phyloP scores from a whole-genome alignment of 140 eudicot genomes.

The Erigeron philadelphicus region DNA sequence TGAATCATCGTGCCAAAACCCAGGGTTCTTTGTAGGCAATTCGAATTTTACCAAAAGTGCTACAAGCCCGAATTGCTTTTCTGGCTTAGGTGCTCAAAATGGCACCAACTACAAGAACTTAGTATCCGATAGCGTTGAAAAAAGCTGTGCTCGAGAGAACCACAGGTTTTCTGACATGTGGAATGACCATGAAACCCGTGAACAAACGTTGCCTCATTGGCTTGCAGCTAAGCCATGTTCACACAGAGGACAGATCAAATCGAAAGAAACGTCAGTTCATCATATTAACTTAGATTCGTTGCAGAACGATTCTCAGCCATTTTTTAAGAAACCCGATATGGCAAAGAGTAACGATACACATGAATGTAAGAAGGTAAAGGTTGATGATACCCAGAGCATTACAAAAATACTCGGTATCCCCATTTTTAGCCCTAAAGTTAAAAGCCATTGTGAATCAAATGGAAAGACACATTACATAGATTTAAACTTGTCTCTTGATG shows the following conservation, averaged over 20 bases:
- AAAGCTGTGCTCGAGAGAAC: slow-evolving; percentile 19
- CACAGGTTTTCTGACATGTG: slow-evolving; percentile 32
- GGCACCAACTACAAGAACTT: slow-evolving; percentile 20
- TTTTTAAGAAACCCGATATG: slow-evolving; percentile 43
- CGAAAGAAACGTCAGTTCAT: slow-evolving; percentile 27
- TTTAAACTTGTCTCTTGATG: slow-evolving; percentile 61
- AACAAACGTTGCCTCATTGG: slow-evolving; percentile 39
- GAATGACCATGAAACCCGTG: slow-evolving; percentile 32
- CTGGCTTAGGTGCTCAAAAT: slow-evolving; percentile 17
- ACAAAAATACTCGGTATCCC: slow-evolving; percentile 44
- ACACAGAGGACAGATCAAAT: slow-evolving; percentile 29
- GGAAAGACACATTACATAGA: slow-evolving; percentile 46
- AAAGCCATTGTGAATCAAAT: slow-evolving; percentile 4
- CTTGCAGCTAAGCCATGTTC: slow-evolving; percentile 29
- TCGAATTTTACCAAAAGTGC: slow-evolving; percentile 22
- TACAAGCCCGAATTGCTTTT: slow-evolving; percentile 1
- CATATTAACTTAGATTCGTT: slow-evolving; percentile 53
- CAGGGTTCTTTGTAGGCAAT: slow-evolving; percentile 27
- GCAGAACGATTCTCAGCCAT: slow-evolving; percentile 55
- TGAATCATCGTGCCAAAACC: slow-evolving; percentile 23
- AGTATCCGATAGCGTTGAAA: slow-evolving; percentile 16
- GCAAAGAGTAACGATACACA: slow-evolving; percentile 17
- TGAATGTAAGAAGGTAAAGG: slow-evolving; percentile 19
- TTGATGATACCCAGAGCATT: slow-evolving; percentile 11
- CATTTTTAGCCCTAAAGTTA: slow-evolving; percentile 22